Conservation (phyloP, 805 yeast genomes). For the Monosporozyma yasuniensis region DNA sequence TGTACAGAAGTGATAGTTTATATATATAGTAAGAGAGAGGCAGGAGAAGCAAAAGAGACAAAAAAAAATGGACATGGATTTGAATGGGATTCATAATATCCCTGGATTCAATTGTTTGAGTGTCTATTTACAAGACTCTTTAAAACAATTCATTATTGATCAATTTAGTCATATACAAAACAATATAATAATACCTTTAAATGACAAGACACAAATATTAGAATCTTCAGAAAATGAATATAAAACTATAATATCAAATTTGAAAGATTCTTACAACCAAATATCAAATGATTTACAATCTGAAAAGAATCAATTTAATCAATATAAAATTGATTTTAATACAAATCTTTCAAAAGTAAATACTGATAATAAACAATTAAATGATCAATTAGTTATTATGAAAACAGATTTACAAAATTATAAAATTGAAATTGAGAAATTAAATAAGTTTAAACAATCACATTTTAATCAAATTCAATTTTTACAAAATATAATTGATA, state of each 20-base stretch:
- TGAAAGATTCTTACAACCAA: not conserved
- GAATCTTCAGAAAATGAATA: not conserved
- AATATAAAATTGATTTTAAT: not conserved
- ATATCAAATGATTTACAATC: not conserved
- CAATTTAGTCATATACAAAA: not conserved
- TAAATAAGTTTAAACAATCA: not conserved
- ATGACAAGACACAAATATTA: not conserved
- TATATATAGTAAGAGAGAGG: too few relatives aligned
- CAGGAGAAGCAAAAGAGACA: too few relatives aligned
- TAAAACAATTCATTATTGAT: not conserved
- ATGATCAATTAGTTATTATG: constrained; percentile 40
- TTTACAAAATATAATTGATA: not conserved
- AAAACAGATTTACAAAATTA: not conserved
- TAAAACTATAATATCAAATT: not conserved
- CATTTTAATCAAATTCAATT: not conserved
- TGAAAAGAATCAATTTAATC: not conserved
- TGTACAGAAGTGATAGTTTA: too few relatives aligned
- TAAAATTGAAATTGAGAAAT: not conserved
- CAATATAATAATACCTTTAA: not conserved
- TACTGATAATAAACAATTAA: constrained; percentile 53
- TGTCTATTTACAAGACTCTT: not conserved
- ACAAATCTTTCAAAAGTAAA: constrained; percentile 30
- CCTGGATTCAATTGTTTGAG: not conserved
- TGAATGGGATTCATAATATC: not conserved
- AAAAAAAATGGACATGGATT: not conserved